Conservation (phyloP, 768 basidiomycete genomes). For the Leccinum imitatum region DNA sequence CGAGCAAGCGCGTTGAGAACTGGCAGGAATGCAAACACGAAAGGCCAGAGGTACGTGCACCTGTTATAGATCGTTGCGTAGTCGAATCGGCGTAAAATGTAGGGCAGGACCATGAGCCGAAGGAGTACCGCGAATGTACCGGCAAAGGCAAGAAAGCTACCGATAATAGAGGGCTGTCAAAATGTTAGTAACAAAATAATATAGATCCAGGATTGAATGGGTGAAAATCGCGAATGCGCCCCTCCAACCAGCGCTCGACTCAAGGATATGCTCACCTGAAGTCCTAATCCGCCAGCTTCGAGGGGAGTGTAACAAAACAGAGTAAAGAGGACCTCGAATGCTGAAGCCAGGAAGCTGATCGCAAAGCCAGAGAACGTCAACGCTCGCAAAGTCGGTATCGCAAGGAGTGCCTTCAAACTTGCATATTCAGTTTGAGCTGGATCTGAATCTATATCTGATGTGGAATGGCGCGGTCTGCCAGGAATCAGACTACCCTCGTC, state of each 20-base stretch:
- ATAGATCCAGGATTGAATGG: background rate
- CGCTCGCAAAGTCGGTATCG: background rate
- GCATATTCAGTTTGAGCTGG: background rate
- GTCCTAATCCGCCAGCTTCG: constrained; percentile 33
- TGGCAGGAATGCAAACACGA: constrained; percentile 4
- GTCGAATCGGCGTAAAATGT: constrained; percentile 12
- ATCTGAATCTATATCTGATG: background rate
- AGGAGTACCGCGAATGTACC: constrained; percentile 46
- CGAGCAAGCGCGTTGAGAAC: constrained; percentile 4
- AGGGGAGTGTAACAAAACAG: background rate
- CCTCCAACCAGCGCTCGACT: background rate
- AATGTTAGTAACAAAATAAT: background rate
- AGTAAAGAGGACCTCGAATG: background rate
- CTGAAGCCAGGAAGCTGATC: background rate
- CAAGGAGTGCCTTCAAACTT: background rate
- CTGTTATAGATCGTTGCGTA: constrained; percentile 4
- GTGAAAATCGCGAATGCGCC: background rate
- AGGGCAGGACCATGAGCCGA: constrained; percentile 50
- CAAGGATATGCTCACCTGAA: constrained; percentile 39
- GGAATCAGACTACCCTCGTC: background rate
- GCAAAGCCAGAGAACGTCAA: background rate
- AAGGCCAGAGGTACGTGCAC: constrained; percentile 10
- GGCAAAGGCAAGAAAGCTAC: constrained; percentile 51
- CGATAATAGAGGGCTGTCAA: constrained; percentile 50
- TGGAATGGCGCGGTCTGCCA: background rate